Evolutionary conservation across 805 yeast species (phyloP).

Genomic region (Saccharomycopsis sp.): DNA sequence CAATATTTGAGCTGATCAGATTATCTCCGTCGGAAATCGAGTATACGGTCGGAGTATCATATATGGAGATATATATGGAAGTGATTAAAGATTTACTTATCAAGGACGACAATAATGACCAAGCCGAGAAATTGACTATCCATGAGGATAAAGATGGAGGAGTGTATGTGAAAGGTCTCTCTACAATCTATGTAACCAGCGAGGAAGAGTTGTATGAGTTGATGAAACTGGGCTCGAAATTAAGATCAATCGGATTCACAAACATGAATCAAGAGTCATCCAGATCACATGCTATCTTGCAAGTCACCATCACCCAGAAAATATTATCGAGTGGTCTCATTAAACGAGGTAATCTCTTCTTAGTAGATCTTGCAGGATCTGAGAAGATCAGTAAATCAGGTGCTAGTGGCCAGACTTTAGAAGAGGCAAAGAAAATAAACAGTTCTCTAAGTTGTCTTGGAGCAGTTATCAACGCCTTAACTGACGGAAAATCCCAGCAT

Average conservation of each 20-base stretch:
- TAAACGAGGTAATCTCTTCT: constrained; percentile 44
- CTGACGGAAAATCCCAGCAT: constrained; percentile 60
- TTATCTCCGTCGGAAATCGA: constrained; percentile 46
- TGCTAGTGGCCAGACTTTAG: constrained; percentile 64
- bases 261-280: constrained; percentile 69
- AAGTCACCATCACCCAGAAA: constrained; percentile 59
- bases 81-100: constrained; percentile 62
- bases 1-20: constrained; percentile 51
- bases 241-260: constrained; percentile 55
- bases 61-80: constrained; percentile 80
- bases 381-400: constrained; percentile 77
- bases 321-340: constrained; percentile 47
- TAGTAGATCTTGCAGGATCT: constrained; percentile 32
- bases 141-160: constrained; percentile 63
- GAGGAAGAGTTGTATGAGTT: constrained; percentile 52
- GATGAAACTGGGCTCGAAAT: constrained; percentile 50
- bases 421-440: constrained; percentile 82
- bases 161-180: constrained; percentile 64
- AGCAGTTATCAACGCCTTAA: constrained; percentile 70
- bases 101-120: constrained; percentile 28
- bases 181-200: constrained; percentile 52
- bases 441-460: constrained; percentile 73
- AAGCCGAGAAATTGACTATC: constrained; percentile 38
- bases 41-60: constrained; percentile 61
- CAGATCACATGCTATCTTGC: constrained; percentile 75